Percentiles rank a stretch among this genome's conserved stretches.
Conservation (phyloP, 1,284 basidiomycete species). For the Chondrostereum purpureum region DNA sequence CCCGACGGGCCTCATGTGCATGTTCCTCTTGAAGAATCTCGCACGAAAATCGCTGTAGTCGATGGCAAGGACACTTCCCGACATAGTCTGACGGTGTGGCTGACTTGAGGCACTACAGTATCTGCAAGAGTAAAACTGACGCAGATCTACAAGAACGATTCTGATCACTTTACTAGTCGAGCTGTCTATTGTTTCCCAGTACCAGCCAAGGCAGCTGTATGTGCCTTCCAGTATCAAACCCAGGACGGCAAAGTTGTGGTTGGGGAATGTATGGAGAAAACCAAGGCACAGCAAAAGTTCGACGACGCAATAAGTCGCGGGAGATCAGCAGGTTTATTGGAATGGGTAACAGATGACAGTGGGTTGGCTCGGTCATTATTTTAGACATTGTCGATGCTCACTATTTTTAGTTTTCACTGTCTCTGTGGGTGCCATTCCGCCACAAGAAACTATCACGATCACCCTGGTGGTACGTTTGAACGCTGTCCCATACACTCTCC, state of each 20-base stretch:
- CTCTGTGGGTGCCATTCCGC: constrained; percentile 46
- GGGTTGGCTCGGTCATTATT: constrained; percentile 18
- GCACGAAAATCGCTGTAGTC: constrained; percentile 33
- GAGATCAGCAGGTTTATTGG: constrained; percentile 37
- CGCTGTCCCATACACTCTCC: background rate
- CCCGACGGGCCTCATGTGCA: constrained; percentile 21
- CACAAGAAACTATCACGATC: constrained; percentile 30
- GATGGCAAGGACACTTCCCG: constrained; percentile 32
- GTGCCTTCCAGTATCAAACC: constrained; percentile 39
- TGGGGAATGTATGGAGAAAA: constrained; percentile 46
- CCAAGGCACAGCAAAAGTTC: constrained; percentile 35
- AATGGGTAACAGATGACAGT: constrained; percentile 48
- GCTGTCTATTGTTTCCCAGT: constrained; percentile 57
- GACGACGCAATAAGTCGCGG: constrained; percentile 35
- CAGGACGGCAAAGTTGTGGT: constrained; percentile 32
- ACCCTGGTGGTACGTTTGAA: constrained; percentile 33
- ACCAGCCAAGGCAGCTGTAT: constrained; percentile 45
- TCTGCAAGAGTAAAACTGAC: constrained; percentile 43
- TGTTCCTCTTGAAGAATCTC: constrained; percentile 38
- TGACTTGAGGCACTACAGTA: constrained; percentile 24
- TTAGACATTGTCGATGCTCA: background rate
- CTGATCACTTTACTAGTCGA: constrained; percentile 27
- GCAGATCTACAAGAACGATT: constrained; percentile 41
- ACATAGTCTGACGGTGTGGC: constrained; percentile 1
- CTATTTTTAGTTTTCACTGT: constrained; percentile 44